Evolutionary conservation across 208 protist genomes (phyloP).

Genomic region (Naegleria fowleri): DNA sequence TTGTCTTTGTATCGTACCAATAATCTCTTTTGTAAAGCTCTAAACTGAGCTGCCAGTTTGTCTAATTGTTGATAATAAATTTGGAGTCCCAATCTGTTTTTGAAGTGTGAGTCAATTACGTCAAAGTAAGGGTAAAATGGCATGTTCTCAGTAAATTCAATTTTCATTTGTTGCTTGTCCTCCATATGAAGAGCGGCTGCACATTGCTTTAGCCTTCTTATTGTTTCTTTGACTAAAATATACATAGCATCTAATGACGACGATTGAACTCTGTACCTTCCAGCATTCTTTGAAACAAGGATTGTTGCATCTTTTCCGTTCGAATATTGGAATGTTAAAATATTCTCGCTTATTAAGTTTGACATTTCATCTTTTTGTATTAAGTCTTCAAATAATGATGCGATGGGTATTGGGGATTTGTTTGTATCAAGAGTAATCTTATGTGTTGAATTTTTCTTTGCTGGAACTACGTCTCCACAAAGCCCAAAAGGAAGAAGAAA

Average conservation of each 20-base stretch:
- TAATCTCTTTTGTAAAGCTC: constrained; percentile 79
- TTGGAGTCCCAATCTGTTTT: constrained; percentile 41
- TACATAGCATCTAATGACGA: constrained; percentile 72
- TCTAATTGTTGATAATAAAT: constrained; percentile 25
- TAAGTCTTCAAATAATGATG: constrained; percentile 74
- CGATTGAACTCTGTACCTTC: constrained; percentile 70
- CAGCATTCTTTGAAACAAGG: constrained; percentile 79
- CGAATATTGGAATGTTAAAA: constrained; percentile 66
- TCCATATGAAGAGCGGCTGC: constrained; percentile 17
- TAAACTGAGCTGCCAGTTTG: constrained; percentile 40
- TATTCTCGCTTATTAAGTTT: constrained; percentile 43
- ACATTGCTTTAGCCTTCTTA: constrained; percentile 46
- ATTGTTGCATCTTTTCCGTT: constrained; percentile 70
- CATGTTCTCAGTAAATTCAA: constrained; percentile 63
- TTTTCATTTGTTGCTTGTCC: neutral
- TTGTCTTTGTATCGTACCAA: constrained; percentile 75
- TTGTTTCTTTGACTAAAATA: constrained; percentile 65
- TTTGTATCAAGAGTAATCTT: constrained; percentile 80
- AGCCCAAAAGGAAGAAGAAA: constrained; percentile 29
- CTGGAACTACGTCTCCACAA: constrained; percentile 44
- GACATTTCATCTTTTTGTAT: constrained; percentile 37
- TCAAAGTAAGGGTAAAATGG: constrained; percentile 65
- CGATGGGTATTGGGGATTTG: constrained; percentile 56
- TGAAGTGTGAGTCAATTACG: constrained; percentile 69
- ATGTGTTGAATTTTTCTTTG: constrained; percentile 63